Evolutionary conservation across 805 yeast species (phyloP), one percentile per base, ranked within the genome.

Genomic region (Yarrowia osloensis): DNA sequence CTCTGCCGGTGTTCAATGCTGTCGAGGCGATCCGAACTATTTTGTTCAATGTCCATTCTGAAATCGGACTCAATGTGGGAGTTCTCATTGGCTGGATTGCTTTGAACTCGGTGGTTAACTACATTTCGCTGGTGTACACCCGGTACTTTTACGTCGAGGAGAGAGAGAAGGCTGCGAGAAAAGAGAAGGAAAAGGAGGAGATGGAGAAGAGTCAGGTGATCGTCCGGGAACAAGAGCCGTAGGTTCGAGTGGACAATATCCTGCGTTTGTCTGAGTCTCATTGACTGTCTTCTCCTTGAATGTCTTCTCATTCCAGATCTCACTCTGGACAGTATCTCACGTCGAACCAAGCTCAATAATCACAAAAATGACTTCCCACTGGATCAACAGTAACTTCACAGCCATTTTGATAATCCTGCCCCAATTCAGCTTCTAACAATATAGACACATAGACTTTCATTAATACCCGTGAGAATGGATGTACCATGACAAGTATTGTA

Each of bases 1-100:
- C 84, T 22, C 78, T 86, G 78, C 96, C 95, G 4, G 82, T 88
- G 65, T 87, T 86, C 71, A 87, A 88, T 70, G 83, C 89, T 0
- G 82, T 82, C 62, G 91, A 86, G 70, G 81, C 86, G 29, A 81
- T 82, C 72, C 86, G 86, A 74, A 86, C 88, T 1, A 76, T 87
- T 1, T 79, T 88, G 61, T 82, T 86, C 72, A 77, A 85, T 71
- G 82, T 83, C 71, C 86, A 82, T 71, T 86, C 87, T 5, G 72
- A 82, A 28, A 66, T 88, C 72, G 91, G 91, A 17, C 75, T 87
- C 70, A 81, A 87, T 72, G 79, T 82, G 68, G 92, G 89, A 46
- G 78, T 88, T 21, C 72, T 88, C 47, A 74, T 81, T 35, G 87
- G 82, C 1, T 88, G 92, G 91, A 79, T 82, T 35, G 89, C 81